phyloP scores from a whole-genome alignment of 352 stramenopile genomes.

The Phytophthora ohioensis region DNA sequence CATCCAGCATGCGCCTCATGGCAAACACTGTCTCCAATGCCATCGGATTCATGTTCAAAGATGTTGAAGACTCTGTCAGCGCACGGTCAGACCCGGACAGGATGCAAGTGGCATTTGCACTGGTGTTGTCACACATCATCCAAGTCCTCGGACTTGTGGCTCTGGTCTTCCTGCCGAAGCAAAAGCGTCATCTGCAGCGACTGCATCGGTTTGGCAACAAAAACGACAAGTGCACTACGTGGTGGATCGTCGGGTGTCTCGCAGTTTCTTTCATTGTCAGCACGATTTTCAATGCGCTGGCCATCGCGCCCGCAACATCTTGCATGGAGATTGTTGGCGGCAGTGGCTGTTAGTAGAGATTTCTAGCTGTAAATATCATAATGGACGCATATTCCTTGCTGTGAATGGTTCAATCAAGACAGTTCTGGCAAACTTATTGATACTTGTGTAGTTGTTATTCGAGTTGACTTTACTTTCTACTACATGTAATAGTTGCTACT shows the following conservation, averaged over 20 bases:
- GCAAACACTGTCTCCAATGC: slow-evolving; percentile 52
- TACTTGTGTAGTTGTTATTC: slow-evolving; percentile 4
- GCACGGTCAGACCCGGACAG: slow-evolving; percentile 23
- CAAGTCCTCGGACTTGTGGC: slow-evolving; percentile 53
- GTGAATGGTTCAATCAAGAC: slow-evolving; percentile 2
- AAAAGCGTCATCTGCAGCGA: slow-evolving; percentile 56
- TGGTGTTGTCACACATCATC: slow-evolving; percentile 59
- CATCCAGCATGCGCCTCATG: slow-evolving; percentile 48
- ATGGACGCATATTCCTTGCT: slow-evolving; percentile 16
- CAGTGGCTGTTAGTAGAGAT: slow-evolving; percentile 36
- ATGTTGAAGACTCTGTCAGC: slow-evolving; percentile 26
- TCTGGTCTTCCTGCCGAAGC: slow-evolving; percentile 56
- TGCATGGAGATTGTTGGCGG: slow-evolving; percentile 49
- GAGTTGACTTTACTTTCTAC: not conserved
- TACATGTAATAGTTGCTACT: not conserved
- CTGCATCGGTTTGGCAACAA: slow-evolving; percentile 43
- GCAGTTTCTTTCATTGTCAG: slow-evolving; percentile 43
- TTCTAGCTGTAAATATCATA: slow-evolving; percentile 25
- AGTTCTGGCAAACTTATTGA: not conserved
- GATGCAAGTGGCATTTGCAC: slow-evolving; percentile 48
- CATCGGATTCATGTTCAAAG: slow-evolving; percentile 55
- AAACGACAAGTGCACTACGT: slow-evolving; percentile 31
- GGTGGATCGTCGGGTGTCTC: slow-evolving; percentile 47
- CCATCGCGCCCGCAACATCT: slow-evolving; percentile 41
- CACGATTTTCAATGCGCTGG: slow-evolving; percentile 48